These are phyloP conservation scores for Arctium minus DNA, from an alignment of 129 eudicot genomes.

Conservation along the genomic window DNA sequence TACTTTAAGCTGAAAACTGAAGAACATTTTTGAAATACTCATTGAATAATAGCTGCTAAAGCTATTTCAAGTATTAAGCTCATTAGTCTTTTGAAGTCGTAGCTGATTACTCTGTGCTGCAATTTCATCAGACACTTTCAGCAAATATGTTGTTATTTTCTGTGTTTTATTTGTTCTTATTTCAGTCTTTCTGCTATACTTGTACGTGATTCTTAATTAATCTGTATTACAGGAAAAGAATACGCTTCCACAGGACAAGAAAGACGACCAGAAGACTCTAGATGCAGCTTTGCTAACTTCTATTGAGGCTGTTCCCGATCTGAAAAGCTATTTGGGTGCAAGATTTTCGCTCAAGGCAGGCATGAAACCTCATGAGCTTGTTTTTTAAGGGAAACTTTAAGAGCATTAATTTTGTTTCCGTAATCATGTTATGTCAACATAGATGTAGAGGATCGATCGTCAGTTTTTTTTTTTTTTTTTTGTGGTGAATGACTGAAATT, in stretches of 20 bases:
- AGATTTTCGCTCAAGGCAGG: constrained; percentile 70
- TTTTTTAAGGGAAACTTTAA: constrained; percentile 33
- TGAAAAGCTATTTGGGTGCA: constrained; percentile 70
- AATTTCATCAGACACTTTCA: too few relatives aligned
- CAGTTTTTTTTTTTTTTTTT: constrained; percentile 13
- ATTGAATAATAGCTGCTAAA: background rate
- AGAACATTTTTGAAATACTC: background rate
- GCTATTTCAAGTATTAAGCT: background rate
- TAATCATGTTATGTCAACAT: constrained; percentile 8
- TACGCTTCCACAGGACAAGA: constrained; percentile 60
- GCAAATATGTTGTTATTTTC: background rate
- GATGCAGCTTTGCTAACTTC: constrained; percentile 55
- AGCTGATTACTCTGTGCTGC: background rate
- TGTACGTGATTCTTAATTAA: background rate
- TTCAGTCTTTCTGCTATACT: background rate
- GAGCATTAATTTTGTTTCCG: constrained; percentile 16
- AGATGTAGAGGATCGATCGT: constrained; percentile 18
- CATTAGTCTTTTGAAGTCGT: background rate
- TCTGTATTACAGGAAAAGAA: constrained; percentile 47
- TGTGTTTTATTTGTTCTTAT: background rate
- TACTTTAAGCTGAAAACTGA: background rate
- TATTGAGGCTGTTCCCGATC: constrained; percentile 61
- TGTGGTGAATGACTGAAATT: constrained; percentile 12
- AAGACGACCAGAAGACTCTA: constrained; percentile 65
- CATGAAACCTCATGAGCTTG: constrained; percentile 77